Percentiles rank a stretch among this genome's conserved stretches.
phyloP scores from a whole-genome alignment of 139 green algal genomes.

The Diplosphaera chodatii region DNA sequence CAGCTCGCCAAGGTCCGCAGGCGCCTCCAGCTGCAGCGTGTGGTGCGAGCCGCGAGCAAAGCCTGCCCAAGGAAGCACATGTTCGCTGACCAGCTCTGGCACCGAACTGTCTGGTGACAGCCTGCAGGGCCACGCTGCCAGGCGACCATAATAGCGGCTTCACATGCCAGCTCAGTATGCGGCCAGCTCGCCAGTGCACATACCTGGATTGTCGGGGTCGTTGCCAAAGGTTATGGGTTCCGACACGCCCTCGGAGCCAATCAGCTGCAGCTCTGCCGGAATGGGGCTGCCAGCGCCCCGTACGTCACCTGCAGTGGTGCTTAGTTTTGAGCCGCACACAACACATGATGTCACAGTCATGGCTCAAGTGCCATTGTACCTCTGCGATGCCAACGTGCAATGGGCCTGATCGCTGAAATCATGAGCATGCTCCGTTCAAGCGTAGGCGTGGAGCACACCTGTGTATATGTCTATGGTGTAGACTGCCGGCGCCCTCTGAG shows the following conservation, averaged over 20 bases:
- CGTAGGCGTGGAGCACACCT: background rate
- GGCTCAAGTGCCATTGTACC: too few species aligned
- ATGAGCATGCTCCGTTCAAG: too few species aligned
- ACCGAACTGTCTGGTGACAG: too few species aligned
- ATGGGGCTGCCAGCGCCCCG: constrained; percentile 48
- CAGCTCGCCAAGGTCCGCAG: constrained; percentile 31
- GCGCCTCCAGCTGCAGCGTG: constrained; percentile 23
- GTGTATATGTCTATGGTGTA: background rate
- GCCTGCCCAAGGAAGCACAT: background rate
- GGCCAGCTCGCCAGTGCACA: too few species aligned
- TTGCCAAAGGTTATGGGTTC: constrained; percentile 32
- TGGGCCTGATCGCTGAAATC: too few species aligned
- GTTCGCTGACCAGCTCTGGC: too few species aligned
- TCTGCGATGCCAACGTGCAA: too few species aligned
- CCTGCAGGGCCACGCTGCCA: too few species aligned
- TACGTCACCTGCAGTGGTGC: constrained; percentile 45
- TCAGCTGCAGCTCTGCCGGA: constrained; percentile 43
- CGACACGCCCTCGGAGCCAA: constrained; percentile 40
- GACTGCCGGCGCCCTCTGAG: background rate
- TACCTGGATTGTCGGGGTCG: constrained; percentile 15
- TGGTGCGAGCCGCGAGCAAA: constrained; percentile 34
- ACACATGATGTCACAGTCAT: background rate
- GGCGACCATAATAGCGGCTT: too few species aligned
- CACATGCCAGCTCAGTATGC: too few species aligned
- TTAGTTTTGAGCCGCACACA: background rate